A percentile compares a stretch with the other conserved stretches of the same genome.
These are phyloP conservation scores for Rubia peregrina DNA, from an alignment of 305 asterid species.

Conservation along the genomic window DNA sequence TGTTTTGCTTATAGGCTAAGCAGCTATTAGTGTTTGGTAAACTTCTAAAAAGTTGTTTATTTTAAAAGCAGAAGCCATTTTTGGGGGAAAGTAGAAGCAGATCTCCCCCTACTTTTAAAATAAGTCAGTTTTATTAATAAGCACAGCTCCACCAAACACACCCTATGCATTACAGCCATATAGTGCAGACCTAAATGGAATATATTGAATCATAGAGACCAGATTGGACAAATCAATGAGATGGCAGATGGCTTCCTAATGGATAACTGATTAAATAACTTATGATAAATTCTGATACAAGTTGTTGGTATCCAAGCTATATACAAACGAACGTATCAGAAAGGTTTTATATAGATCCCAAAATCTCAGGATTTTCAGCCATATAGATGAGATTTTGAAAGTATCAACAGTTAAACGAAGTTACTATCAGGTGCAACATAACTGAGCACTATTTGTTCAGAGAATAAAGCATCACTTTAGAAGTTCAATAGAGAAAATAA, in stretches of 20 bases:
- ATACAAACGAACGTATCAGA: not conserved
- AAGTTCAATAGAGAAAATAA: constrained; percentile 19
- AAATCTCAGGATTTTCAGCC: not conserved
- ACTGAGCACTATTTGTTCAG: not conserved
- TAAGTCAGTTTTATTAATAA: no score
- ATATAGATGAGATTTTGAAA: not conserved
- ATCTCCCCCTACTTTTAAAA: no score
- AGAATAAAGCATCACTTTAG: not conserved
- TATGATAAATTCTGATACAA: not conserved
- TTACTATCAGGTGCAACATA: not conserved
- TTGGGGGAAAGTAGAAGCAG: no score
- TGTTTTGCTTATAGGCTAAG: no score
- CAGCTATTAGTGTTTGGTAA: no score
- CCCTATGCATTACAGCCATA: not conserved
- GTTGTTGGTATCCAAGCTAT: not conserved
- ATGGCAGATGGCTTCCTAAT: constrained; percentile 6
- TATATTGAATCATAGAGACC: not conserved
- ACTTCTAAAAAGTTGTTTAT: no score
- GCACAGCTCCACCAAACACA: no score
- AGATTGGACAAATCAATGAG: not conserved
- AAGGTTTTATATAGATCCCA: not conserved
- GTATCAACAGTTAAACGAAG: not conserved
- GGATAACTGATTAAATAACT: not conserved
- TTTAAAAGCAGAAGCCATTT: no score
- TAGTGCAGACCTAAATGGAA: not conserved